Evolutionary conservation across 768 basidiomycete species (phyloP), one percentile per base, ranked within the genome.

Genomic region (Punctularia strigosozonata): DNA sequence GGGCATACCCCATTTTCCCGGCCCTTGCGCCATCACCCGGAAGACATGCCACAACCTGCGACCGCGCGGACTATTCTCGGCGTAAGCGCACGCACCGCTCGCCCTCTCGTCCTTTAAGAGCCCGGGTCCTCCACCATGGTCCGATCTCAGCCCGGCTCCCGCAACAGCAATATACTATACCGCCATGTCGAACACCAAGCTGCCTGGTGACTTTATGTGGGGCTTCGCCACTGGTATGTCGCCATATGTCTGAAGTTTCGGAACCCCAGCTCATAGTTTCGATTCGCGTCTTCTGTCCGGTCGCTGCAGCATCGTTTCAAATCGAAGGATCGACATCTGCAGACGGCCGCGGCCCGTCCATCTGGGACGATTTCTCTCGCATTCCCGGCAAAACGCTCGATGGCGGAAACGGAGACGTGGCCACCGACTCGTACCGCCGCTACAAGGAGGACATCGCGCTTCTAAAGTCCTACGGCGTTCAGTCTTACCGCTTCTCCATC

Each of bases 331-430:
- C 66, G 5, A 51, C 56, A 15, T 49, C 53, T 36, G 49, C 47
- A 15, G 64, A 58, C 38, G 62, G 62, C 14, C 59, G 63, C 21
- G 51, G 51, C 1, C 60, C 60, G 5, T 65, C 61, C 20, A 66
- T 71, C 40, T 73, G 73, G 73, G 73, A 75, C 50, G 59, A 51
- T 10, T 70, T 71, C 52, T 60, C 61, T 45, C 56, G 62, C 25
- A 55, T 53, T 13, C 60, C 61, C 1, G 66, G 66, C 1, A 65
- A 64, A 43, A 67, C 64, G 28, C 49, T 50, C 5, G 66, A 70
- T 43, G 69, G 66, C 2, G 47, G 56, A 3, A 64, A 57, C 40
- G 69, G 67, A 31, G 64, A 66, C 43, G 54, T 57, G 24, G 71
- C 70, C 0, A 66, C 68, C 34, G 65, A 69, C 45, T 68, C 66